These are phyloP conservation scores for Lipomyces lipofer DNA, from an alignment of 805 yeast species.

Conservation along the genomic window DNA sequence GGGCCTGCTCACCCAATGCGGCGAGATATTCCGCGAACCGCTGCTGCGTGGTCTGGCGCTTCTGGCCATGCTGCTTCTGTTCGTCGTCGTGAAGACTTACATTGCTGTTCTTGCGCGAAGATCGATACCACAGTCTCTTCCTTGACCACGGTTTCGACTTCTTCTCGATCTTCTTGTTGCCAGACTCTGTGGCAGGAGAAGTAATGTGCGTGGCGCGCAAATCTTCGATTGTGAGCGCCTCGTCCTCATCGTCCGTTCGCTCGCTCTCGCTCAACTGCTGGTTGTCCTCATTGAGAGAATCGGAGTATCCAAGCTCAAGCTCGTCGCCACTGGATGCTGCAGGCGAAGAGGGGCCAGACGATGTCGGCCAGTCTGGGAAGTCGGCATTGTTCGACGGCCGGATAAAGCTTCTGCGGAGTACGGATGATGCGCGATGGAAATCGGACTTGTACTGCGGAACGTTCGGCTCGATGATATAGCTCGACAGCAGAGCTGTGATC, in stretches of 20 bases:
- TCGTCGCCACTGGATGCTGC: slow-evolving; percentile 23
- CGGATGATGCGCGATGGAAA: slow-evolving; percentile 3
- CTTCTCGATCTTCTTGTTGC: slow-evolving; percentile 10
- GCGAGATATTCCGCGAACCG: slow-evolving; percentile 24
- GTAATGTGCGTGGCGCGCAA: slow-evolving; percentile 1
- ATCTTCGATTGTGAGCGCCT: slow-evolving; percentile 4
- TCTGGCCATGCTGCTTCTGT: slow-evolving; percentile 10
- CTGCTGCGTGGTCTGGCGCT: slow-evolving; percentile 10
- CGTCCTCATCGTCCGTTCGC: slow-evolving; percentile 6
- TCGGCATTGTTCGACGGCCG: slow-evolving; percentile 6
- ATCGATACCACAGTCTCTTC: slow-evolving; percentile 6
- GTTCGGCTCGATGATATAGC: not conserved
- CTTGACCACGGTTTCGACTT: slow-evolving; percentile 11
- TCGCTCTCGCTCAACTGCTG: not conserved
- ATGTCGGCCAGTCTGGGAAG: slow-evolving; percentile 30
- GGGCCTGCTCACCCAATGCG: slow-evolving; percentile 20
- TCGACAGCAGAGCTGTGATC: slow-evolving; percentile 6
- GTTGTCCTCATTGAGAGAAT: slow-evolving; percentile 7
- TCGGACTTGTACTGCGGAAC: no score
- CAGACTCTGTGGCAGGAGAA: not conserved
- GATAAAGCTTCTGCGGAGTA: not conserved
- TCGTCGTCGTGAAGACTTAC: slow-evolving; percentile 3
- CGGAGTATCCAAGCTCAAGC: slow-evolving; percentile 3
- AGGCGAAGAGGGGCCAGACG: slow-evolving; percentile 30
- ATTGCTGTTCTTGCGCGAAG: not conserved